phyloP scores from a whole-genome alignment of 78 protist genomes.

The Isochrysis galbana region DNA sequence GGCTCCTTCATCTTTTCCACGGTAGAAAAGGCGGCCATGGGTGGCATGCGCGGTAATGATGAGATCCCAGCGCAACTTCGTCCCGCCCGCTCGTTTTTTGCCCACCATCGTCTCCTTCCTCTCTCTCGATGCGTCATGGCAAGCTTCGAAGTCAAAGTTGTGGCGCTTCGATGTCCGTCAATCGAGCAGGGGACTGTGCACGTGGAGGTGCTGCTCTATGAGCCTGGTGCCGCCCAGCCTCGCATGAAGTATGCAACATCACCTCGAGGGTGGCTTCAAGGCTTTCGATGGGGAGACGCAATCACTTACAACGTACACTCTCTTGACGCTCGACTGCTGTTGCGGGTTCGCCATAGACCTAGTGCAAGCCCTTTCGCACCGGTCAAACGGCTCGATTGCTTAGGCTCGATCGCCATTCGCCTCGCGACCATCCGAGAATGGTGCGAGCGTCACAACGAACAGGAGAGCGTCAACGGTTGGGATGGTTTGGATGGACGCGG shows the following conservation, averaged over 20 bases:
- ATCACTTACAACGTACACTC: neutral
- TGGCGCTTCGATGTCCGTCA: neutral
- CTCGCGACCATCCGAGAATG: neutral
- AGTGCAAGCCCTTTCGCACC: neutral
- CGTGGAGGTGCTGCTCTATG: neutral
- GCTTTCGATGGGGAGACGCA: neutral
- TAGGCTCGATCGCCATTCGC: neutral
- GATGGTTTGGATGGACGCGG: neutral
- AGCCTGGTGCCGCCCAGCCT: neutral
- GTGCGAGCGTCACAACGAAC: neutral
- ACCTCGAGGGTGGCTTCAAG: neutral
- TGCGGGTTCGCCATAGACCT: neutral
- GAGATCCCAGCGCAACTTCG: neutral
- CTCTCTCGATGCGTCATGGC: neutral
- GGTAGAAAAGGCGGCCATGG: neutral
- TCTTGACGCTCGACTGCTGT: neutral
- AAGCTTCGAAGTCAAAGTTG: neutral
- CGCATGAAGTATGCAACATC: neutral
- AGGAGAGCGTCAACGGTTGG: neutral
- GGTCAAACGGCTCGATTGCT: neutral
- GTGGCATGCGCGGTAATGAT: neutral
- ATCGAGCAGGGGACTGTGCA: neutral
- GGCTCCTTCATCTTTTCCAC: neutral
- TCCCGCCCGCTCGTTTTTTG: neutral
- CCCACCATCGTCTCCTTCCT: neutral